phyloP scores from a whole-genome alignment of 164 flowering plant species.

The Cinnamomum micranthum region DNA sequence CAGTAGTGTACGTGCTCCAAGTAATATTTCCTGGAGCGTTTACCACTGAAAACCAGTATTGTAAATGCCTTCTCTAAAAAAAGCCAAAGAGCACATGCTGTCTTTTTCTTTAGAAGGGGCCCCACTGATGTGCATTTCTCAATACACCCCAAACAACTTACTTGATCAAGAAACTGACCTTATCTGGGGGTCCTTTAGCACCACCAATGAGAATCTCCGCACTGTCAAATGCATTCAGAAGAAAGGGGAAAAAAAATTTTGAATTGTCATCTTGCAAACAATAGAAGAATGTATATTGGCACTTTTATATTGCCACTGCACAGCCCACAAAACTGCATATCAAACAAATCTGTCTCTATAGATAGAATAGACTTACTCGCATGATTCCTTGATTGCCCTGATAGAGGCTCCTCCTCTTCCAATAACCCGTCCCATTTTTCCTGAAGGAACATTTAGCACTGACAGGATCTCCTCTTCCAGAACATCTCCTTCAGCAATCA shows the following conservation, averaged over 20 bases:
- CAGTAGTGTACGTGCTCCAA: no score
- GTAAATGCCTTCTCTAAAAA: no score
- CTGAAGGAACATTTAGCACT: slow-evolving; percentile 75
- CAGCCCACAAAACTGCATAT: not conserved
- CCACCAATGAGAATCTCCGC: slow-evolving; percentile 92
- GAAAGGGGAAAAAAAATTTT: not conserved
- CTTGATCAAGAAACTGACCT: slow-evolving; percentile 39
- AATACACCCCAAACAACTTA: not conserved
- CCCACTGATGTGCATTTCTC: not conserved
- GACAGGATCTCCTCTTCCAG: slow-evolving; percentile 84
- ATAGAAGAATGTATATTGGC: not conserved
- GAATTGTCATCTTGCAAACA: not conserved
- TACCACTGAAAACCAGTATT: no score
- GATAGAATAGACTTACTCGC: slow-evolving; percentile 50
- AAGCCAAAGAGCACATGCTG: no score
- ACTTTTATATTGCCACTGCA: not conserved
- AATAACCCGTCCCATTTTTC: slow-evolving; percentile 88
- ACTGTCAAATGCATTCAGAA: slow-evolving; percentile 44
- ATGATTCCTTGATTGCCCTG: slow-evolving; percentile 70
- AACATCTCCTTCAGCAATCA: slow-evolving; percentile 36
- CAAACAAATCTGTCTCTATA: not conserved
- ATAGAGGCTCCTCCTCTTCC: slow-evolving; percentile 82
- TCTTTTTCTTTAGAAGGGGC: not conserved
- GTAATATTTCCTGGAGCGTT: no score
- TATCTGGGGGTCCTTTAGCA: slow-evolving; percentile 88